These are phyloP conservation scores for Hypoxylon lenormandii DNA, from an alignment of 495 filamentous ascomycete genomes.

Conservation along the genomic window DNA sequence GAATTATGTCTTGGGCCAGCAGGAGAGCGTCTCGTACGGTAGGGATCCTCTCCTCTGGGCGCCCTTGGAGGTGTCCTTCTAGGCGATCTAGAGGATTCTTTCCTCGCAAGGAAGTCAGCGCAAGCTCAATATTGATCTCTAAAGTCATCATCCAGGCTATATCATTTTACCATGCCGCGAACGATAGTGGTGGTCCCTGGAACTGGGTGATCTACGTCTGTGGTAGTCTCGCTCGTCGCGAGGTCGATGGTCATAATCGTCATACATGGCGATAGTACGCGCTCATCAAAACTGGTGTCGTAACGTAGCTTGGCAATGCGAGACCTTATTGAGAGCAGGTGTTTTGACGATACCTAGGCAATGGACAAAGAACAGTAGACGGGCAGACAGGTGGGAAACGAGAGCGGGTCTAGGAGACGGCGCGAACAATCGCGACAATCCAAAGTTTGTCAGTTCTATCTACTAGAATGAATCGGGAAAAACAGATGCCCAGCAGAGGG, in stretches of 20 bases:
- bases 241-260: slow-evolving; percentile 47
- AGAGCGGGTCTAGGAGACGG: no score
- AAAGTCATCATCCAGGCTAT: slow-evolving; percentile 54
- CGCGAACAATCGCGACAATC: no score
- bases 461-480: no score
- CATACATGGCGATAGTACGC: slow-evolving; percentile 38
- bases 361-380: no score
- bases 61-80: slow-evolving; percentile 47
- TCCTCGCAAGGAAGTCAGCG: slow-evolving; percentile 54
- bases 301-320: neutral
- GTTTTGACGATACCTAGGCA: slow-evolving; percentile 1
- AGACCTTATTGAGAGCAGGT: neutral
- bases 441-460: no score
- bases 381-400: no score
- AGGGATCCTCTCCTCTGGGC: slow-evolving; percentile 47
- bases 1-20: slow-evolving; percentile 29
- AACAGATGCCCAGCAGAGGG: no score
- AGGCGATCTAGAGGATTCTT: slow-evolving; percentile 54
- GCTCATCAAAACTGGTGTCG: neutral
- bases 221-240: slow-evolving; percentile 54
- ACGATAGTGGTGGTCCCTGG: slow-evolving; percentile 51
- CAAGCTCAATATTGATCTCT: slow-evolving; percentile 54
- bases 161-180: slow-evolving; percentile 66
- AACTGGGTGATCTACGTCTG: slow-evolving; percentile 47
- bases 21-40: slow-evolving; percentile 31